Percentiles rank a stretch among this genome's conserved stretches.
Evolutionary conservation across 75 land plant genomes (phyloP).

Genomic region (Selaginella moellendorffii): DNA sequence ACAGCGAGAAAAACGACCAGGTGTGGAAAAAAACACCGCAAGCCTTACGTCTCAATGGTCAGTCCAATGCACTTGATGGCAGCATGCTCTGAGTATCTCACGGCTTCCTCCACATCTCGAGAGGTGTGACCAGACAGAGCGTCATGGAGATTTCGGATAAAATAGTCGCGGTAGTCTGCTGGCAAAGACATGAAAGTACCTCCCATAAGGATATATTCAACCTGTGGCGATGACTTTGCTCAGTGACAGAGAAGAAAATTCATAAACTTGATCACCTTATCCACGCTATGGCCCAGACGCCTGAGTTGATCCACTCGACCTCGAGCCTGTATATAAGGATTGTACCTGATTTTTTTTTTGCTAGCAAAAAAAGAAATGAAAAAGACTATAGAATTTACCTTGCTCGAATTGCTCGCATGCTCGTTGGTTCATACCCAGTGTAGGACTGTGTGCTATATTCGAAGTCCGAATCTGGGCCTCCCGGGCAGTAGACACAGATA

Average conservation of each 20-base stretch:
- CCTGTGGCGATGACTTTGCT: slow-evolving; percentile 19
- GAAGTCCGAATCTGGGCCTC: slow-evolving; percentile 98
- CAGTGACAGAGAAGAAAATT: too few species aligned
- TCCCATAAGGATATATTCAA: slow-evolving; percentile 97
- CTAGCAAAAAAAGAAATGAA: not conserved
- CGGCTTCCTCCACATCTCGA: slow-evolving; percentile 96
- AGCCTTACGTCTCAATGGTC: slow-evolving; percentile 99
- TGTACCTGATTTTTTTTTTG: not conserved
- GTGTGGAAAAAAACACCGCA: too few species aligned
- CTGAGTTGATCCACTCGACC: too few species aligned
- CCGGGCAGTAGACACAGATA: slow-evolving; percentile 97
- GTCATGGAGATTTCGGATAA: slow-evolving; percentile 94
- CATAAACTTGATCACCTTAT: too few species aligned
- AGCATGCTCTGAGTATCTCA: slow-evolving; percentile 82
- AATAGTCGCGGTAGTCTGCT: slow-evolving; percentile 92
- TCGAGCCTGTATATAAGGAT: too few species aligned
- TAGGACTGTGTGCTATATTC: slow-evolving; percentile 98
- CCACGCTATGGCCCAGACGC: too few species aligned
- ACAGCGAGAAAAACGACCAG: too few species aligned
- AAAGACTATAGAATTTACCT: slow-evolving; percentile 34
- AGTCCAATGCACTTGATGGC: slow-evolving; percentile 91
- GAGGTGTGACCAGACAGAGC: slow-evolving; percentile 99
- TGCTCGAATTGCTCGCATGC: slow-evolving; percentile 97
- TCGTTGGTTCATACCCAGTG: slow-evolving; percentile 98
- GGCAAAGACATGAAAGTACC: slow-evolving; percentile 99